These are phyloP conservation scores for Penicillium paradoxum DNA, from an alignment of 495 filamentous ascomycete genomes.

Conservation along the genomic window DNA sequence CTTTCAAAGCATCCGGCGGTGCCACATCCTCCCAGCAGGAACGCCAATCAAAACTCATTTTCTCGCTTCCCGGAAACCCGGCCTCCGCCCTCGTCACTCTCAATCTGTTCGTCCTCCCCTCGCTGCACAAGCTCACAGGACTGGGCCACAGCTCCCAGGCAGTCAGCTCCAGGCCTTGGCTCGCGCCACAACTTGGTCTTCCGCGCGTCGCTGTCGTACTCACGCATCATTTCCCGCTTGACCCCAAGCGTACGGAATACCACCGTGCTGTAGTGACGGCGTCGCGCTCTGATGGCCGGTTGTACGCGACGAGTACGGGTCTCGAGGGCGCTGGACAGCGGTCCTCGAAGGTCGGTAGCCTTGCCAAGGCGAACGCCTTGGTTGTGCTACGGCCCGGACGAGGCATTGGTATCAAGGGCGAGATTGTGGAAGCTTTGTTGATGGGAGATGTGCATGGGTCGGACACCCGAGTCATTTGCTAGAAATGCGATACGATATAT, in stretches of 20 bases:
- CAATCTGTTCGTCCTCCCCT: slow-evolving; percentile 88
- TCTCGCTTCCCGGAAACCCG: slow-evolving; percentile 91
- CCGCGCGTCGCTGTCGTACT: slow-evolving; percentile 66
- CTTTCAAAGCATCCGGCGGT: slow-evolving; percentile 41
- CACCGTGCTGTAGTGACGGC: slow-evolving; percentile 69
- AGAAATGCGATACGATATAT: not conserved
- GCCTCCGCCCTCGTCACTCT: slow-evolving; percentile 89
- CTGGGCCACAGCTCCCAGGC: slow-evolving; percentile 29
- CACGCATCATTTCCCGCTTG: slow-evolving; percentile 65
- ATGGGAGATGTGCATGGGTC: slow-evolving; percentile 46
- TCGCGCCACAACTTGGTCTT: slow-evolving; percentile 51
- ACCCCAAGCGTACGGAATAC: slow-evolving; percentile 77
- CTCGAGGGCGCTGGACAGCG: slow-evolving; percentile 59
- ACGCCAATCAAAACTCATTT: slow-evolving; percentile 64
- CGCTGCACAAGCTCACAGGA: slow-evolving; percentile 64
- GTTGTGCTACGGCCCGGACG: slow-evolving; percentile 64
- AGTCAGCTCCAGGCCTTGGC: slow-evolving; percentile 17
- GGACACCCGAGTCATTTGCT: slow-evolving; percentile 26
- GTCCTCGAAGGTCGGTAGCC: slow-evolving; percentile 82
- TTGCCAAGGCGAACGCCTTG: slow-evolving; percentile 82
- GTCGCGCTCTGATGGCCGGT: slow-evolving; percentile 54
- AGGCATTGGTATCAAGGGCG: slow-evolving; percentile 47
- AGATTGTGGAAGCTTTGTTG: slow-evolving; percentile 55
- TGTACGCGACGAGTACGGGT: slow-evolving; percentile 81
- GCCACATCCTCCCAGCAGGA: slow-evolving; percentile 39